Conservation (phyloP, 2,329 filamentous ascomycete species). For the Phialophora chinensis region DNA sequence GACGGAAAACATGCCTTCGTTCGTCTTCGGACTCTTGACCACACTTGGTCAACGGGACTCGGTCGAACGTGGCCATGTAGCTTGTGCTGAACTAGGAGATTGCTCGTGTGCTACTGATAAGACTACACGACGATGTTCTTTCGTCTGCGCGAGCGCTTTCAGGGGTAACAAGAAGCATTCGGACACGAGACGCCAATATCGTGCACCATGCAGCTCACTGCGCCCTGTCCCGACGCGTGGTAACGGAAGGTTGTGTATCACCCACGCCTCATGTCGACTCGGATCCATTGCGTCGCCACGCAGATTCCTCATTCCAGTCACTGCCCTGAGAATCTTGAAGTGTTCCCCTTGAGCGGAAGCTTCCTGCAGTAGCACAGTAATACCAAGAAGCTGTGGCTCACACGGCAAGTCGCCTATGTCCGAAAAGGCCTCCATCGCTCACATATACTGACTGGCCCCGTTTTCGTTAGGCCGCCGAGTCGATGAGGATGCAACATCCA, state of each 20-base stretch:
- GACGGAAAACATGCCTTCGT: neutral
- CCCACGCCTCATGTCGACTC: no score
- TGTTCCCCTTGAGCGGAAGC: neutral
- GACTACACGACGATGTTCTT: neutral
- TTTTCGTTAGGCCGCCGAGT: neutral
- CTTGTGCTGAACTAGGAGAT: neutral
- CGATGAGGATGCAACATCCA: neutral
- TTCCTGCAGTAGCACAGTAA: neutral
- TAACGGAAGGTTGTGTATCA: no score
- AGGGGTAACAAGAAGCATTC: neutral
- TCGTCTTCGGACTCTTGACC: neutral
- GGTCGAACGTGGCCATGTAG: neutral
- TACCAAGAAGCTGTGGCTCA: neutral
- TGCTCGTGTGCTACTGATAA: constrained; percentile 1
- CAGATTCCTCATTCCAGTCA: neutral
- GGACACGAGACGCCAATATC: no score
- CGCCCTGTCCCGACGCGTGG: no score
- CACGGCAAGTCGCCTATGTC: constrained; percentile 4
- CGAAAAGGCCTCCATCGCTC: neutral
- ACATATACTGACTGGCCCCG: neutral
- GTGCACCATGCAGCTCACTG: no score
- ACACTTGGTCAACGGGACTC: neutral
- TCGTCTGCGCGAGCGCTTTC: neutral
- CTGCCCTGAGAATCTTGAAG: neutral
- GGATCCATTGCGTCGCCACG: no score